Percentiles rank a stretch among this genome's conserved stretches.
phyloP scores from a whole-genome alignment of 2,329 filamentous ascomycete species.

The Arthrobotrys conoides region DNA sequence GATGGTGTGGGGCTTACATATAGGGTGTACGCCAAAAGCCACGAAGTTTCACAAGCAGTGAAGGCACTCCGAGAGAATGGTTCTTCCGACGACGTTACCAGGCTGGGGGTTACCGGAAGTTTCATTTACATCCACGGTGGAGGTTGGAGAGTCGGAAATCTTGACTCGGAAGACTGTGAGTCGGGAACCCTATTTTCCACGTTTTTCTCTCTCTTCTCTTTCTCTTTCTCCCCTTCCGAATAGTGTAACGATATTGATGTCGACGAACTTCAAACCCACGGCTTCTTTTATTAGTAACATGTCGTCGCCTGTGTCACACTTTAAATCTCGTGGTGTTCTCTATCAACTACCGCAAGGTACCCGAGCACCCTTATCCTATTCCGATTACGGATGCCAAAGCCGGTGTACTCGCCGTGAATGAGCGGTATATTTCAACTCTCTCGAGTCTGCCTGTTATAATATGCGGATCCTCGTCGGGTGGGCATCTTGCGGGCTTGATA shows the following conservation, averaged over 20 bases:
- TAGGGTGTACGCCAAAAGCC: constrained; percentile 53
- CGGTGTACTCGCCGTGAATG: constrained; percentile 36
- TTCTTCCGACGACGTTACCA: constrained; percentile 54
- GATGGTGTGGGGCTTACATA: constrained; percentile 53
- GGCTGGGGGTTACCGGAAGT: constrained; percentile 47
- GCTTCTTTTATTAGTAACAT: constrained; percentile 46
- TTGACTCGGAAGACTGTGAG: constrained; percentile 59
- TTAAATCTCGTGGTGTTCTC: constrained; percentile 59
- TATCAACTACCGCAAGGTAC: constrained; percentile 61
- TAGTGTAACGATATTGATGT: constrained; percentile 7
- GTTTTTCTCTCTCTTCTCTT: too few species aligned
- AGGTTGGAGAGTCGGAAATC: constrained; percentile 58
- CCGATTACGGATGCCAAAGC: constrained; percentile 58
- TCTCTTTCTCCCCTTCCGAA: not conserved
- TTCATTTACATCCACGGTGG: constrained; percentile 59
- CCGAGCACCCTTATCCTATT: constrained; percentile 58
- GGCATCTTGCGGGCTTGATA: constrained; percentile 47
- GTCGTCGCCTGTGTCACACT: constrained; percentile 55
- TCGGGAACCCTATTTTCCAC: constrained; percentile 38
- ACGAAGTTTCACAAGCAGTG: constrained; percentile 50
- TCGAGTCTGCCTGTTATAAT: constrained; percentile 52
- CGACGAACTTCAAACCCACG: constrained; percentile 6
- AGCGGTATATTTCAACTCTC: constrained; percentile 49
- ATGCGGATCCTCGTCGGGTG: constrained; percentile 58
- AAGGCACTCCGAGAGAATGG: constrained; percentile 51